Evolutionary conservation across 805 yeast species (phyloP), one percentile per base, ranked within the genome.

Genomic region (Starmera pachycereana): DNA sequence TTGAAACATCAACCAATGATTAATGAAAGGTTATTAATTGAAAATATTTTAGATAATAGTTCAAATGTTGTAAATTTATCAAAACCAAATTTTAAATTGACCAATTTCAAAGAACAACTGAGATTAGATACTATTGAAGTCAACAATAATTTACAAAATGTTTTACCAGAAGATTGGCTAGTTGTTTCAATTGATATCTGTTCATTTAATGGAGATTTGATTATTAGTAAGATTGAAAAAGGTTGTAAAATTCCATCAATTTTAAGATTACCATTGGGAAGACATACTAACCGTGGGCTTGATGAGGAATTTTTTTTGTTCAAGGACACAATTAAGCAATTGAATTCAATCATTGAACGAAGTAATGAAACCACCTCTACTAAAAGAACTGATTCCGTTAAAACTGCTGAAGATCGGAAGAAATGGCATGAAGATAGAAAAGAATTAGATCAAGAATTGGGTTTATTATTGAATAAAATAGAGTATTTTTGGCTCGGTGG

Each of bases 381-480:
- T 1, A 74, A 70, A 29, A 66, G 72, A 1, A 78, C 87, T 0
- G 63, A 74, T 0, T 53, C 50, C 2, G 73, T 83, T 2, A 63
- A 54, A 4, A 69, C 86, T 0, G 67, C 71, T 35, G 80, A 76
- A 33, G 81, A 78, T 28, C 66, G 87, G 37, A 70, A 68, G 36
- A 46, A 62, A 8, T 90, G 97, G 96, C 92, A 97, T 95, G 67
- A 68, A 33, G 62, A 63, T 27, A 63, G 97, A 37, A 74, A 73
- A 40, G 60, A 57, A 0, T 61, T 88, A 13, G 96, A 90, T 56
- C 55, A 63, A 9, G 58, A 69, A 36, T 52, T 90, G 39, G 56
- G 69, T 32, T 57, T 56, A 2, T 57, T 88, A n/a, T 54, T 90
- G n/a, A 50, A 55, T 1, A 63, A 64, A 29, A 69, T 85, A 8